Base-by-base conservation (phyloP, 108 stramenopile genomes). In the Chaetoceros muelleri region DNA sequence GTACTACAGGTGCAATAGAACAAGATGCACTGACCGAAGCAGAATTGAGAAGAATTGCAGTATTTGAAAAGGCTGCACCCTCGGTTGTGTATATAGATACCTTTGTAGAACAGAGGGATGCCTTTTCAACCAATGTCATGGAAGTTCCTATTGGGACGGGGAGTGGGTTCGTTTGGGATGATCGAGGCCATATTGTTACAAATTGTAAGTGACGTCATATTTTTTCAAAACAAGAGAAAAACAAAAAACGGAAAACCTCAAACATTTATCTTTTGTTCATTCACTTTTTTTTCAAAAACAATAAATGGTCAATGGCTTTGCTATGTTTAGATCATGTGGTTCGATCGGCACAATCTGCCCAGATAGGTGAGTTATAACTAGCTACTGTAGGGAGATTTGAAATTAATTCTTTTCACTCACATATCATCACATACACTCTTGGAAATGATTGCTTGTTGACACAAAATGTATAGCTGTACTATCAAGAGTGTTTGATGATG, bases 261-360 rank as follows among this genome's bases (percentile, higher is more conserved):
- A n/a, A n/a, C n/a, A n/a, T n/a, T n/a, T n/a, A n/a, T n/a, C n/a
- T n/a, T n/a, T n/a, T n/a, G n/a, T n/a, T n/a, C n/a, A n/a, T n/a
- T n/a, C n/a, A n/a, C n/a, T n/a, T n/a, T n/a, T n/a, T n/a, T n/a
- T n/a, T n/a, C n/a, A n/a, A n/a, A n/a, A n/a, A n/a, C n/a, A n/a
- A n/a, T n/a, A n/a, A n/a, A n/a, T n/a, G n/a, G n/a, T n/a, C n/a
- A n/a, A n/a, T n/a, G n/a, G n/a, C n/a, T n/a, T n/a, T n/a, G n/a
- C n/a, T n/a, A n/a, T n/a, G n/a, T n/a, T n/a, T n/a, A n/a, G n/a
- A 80, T 58, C 95, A 96, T 54, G 95, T 96, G 17, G 81, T 96
- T 8, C 79, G 85, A 28, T 75, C 82, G 57, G 85, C 87, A n/a
- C 64, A 71, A 51, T 69, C 69, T 20, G 85, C 85, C 0, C 78